phyloP scores from a whole-genome alignment of 2,329 filamentous ascomycete genomes.

The Trichoderma guizhouense region DNA sequence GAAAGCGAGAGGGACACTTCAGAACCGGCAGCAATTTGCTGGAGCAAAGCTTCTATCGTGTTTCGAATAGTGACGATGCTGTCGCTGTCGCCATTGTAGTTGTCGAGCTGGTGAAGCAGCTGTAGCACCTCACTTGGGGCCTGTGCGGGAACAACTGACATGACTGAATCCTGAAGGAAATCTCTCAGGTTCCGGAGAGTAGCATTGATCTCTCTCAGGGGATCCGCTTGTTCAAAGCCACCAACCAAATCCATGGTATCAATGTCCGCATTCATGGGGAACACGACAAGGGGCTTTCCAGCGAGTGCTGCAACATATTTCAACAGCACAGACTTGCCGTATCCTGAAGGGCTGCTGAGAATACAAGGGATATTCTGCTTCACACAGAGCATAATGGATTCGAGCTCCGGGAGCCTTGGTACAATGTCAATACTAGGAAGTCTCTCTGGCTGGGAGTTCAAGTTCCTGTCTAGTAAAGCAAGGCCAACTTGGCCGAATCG shows the following conservation, averaged over 20 bases:
- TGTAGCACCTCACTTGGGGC: slow-evolving; percentile 47
- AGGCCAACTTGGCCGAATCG: slow-evolving; percentile 75
- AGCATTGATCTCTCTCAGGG: slow-evolving; percentile 66
- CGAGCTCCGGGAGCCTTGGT: slow-evolving; percentile 66
- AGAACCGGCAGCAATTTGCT: slow-evolving; percentile 42
- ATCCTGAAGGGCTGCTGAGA: slow-evolving; percentile 78
- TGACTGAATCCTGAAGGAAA: slow-evolving; percentile 50
- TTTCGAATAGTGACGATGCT: slow-evolving; percentile 38
- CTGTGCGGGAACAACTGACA: slow-evolving; percentile 45
- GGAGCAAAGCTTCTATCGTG: slow-evolving; percentile 39
- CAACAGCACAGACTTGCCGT: slow-evolving; percentile 80
- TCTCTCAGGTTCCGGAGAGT: slow-evolving; percentile 46
- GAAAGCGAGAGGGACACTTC: slow-evolving; percentile 47
- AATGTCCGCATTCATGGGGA: slow-evolving; percentile 90
- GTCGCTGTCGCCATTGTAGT: slow-evolving; percentile 36
- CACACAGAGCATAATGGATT: slow-evolving; percentile 83
- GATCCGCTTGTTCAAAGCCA: slow-evolving; percentile 92
- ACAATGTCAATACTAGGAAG: slow-evolving; percentile 51
- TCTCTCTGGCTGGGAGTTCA: slow-evolving; percentile 47
- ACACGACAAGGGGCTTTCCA: slow-evolving; percentile 73
- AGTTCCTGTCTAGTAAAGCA: slow-evolving; percentile 63
- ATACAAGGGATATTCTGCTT: slow-evolving; percentile 87
- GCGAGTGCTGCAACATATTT: slow-evolving; percentile 74
- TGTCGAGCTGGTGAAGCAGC: slow-evolving; percentile 50
- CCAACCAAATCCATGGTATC: slow-evolving; percentile 97